Conservation (phyloP, 176 grass and related monocot species). For the Aegilops bicornis region DNA sequence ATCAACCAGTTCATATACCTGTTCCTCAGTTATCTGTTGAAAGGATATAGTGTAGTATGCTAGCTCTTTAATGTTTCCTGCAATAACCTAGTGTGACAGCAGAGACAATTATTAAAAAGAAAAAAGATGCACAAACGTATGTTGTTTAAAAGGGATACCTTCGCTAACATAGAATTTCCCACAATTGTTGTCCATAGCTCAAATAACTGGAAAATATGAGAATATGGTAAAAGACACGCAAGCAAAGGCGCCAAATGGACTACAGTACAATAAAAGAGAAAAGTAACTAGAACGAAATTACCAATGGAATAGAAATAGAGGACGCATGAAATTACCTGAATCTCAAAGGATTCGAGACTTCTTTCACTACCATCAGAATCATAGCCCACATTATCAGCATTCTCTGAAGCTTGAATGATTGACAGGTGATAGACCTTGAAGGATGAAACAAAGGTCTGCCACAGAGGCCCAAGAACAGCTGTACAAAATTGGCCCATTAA, state of each 20-base stretch:
- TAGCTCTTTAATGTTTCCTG: slow-evolving; percentile 72
- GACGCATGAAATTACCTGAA: slow-evolving; percentile 59
- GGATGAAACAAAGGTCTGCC: slow-evolving; percentile 88
- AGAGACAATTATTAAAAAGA: slow-evolving; percentile 30
- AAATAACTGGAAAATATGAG: slow-evolving; percentile 65
- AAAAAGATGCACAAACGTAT: slow-evolving; percentile 12
- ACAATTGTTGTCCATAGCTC: slow-evolving; percentile 91
- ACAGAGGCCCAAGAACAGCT: slow-evolving; percentile 79
- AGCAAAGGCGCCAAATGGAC: not conserved
- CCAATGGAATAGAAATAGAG: slow-evolving; percentile 19
- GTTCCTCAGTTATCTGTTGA: slow-evolving; percentile 91
- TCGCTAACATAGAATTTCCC: slow-evolving; percentile 72
- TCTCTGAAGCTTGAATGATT: slow-evolving; percentile 64
- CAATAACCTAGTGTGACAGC: slow-evolving; percentile 55
- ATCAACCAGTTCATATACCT: slow-evolving; percentile 58
- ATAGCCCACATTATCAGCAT: slow-evolving; percentile 67
- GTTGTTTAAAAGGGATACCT: slow-evolving; percentile 50
- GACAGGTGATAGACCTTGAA: slow-evolving; percentile 80
- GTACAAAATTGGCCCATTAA: slow-evolving; percentile 26
- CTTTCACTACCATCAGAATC: slow-evolving; percentile 90
- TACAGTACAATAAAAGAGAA: slow-evolving; percentile 7
- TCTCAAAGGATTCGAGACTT: slow-evolving; percentile 83
- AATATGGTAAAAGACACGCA: not conserved
- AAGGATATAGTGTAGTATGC: slow-evolving; percentile 81
- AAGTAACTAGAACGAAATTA: not conserved